Base-by-base conservation (phyloP, 768 basidiomycete genomes). In the Rubroboletus satanas region DNA sequence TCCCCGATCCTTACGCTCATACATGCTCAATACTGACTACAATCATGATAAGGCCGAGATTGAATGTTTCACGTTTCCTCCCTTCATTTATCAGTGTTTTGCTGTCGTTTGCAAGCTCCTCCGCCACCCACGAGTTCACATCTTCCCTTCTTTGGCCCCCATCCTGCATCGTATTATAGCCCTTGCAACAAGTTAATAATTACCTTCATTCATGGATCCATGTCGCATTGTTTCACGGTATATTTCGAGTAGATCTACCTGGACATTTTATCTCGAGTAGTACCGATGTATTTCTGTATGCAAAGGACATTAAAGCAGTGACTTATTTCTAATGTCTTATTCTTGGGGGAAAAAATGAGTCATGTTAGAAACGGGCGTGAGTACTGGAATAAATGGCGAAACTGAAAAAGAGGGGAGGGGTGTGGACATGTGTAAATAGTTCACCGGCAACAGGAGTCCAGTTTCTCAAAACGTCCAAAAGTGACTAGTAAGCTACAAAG, bases 201-300 rank as follows among this genome's bases (percentile, higher is more conserved):
- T 58, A 57, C 57, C 38, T 58, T 63, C 65, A 61, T 68, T 58
- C 63, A 62, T 42, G 65, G 68, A 73, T 64, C 49, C 66, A 63
- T 60, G 55, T 62, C 58, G 68, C 71, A 71, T 62, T 71, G 63
- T 59, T 67, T 64, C 57, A 59, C 61, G 62, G 71, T 72, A 71
- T 67, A 59, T 73, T 66, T 62, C 64, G 62, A 66, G 63, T 71
- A 66, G 71, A 74, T 72, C 65, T 74, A 68, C 55, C 49, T 18
- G 62, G 66, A 73, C 68, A 55, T 66, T 63, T 58, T 61, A 61
- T 54, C 59, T 66, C 65, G 62, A 72, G 49, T 46, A 59, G 49
- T 66, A 69, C 60, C 60, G 63, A 61, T 74, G 69, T 73, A 73
- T 63, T 74, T 66, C 60, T 67, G 62, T 71, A 63, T 59, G 59